Conservation (phyloP, 345 rosid genomes). For the Firmiana major region DNA sequence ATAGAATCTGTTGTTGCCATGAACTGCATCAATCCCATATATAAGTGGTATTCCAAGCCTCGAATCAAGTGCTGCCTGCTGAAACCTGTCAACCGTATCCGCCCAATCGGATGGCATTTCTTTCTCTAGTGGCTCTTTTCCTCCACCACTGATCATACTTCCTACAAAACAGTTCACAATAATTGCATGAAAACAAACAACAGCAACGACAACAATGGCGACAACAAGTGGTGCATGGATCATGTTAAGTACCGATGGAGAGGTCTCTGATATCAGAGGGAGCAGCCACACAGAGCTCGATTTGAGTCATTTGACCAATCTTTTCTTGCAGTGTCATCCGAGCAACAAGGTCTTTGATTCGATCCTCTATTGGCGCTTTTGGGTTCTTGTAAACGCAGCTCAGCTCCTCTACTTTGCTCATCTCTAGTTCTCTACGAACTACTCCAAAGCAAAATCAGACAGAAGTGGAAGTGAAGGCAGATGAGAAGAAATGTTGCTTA, state of each 20-base stretch:
- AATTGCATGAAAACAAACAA: background rate
- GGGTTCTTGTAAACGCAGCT: conserved; percentile 56
- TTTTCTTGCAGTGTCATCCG: conserved; percentile 75
- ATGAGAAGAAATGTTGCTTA: background rate
- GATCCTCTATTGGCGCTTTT: conserved; percentile 54
- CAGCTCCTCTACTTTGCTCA: conserved; percentile 9
- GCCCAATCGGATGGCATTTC: conserved; percentile 70
- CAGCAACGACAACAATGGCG: too few relatives aligned
- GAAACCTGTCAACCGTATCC: conserved; percentile 70
- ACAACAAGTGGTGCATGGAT: background rate
- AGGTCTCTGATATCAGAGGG: conserved; percentile 42
- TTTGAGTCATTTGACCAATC: conserved; percentile 84
- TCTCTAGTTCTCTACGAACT: too few relatives aligned
- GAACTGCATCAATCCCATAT: conserved; percentile 89
- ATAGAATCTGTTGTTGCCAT: conserved; percentile 71
- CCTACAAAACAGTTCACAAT: conserved; percentile 38
- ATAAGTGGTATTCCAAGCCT: conserved; percentile 79
- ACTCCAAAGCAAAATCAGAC: background rate
- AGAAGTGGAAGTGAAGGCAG: background rate
- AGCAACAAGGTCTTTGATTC: conserved; percentile 70
- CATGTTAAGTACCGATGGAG: conserved; percentile 42
- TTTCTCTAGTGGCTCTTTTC: conserved; percentile 60
- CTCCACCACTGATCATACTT: conserved; percentile 62
- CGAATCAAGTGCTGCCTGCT: conserved; percentile 61
- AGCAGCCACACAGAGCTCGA: conserved; percentile 56